Percentiles rank a stretch among this genome's conserved stretches.
Conservation (phyloP, 2,329 filamentous ascomycete genomes). For the Penicillium sp. region DNA sequence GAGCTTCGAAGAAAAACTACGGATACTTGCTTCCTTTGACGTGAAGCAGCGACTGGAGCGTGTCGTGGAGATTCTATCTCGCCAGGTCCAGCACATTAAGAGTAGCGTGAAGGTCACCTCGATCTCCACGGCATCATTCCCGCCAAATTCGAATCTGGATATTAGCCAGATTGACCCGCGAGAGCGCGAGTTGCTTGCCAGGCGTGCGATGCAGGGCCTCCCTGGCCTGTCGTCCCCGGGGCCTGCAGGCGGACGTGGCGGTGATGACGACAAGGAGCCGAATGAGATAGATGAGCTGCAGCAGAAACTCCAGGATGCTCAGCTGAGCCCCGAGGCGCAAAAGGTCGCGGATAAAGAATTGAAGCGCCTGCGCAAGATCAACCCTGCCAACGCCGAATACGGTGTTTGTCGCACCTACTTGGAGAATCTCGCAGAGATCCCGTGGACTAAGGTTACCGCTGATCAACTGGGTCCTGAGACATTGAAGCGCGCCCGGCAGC, state of each 20-base stretch:
- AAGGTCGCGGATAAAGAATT: constrained; percentile 90
- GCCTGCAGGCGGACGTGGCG: constrained; percentile 43
- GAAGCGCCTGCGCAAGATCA: constrained; percentile 87
- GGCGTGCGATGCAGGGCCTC: constrained; percentile 43
- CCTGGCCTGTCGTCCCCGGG: constrained; percentile 40
- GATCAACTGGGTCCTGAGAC: constrained; percentile 81
- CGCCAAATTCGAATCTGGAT: constrained; percentile 56
- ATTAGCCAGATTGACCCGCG: constrained; percentile 49
- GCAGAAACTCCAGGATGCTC: constrained; percentile 76
- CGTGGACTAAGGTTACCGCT: constrained; percentile 79
- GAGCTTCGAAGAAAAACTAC: constrained; percentile 84
- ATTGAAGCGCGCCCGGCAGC: constrained; percentile 71
- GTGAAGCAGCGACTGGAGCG: constrained; percentile 72
- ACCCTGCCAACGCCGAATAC: constrained; percentile 91
- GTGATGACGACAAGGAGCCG: constrained; percentile 66
- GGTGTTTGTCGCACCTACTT: constrained; percentile 90
- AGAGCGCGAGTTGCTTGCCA: constrained; percentile 43
- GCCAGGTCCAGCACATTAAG: constrained; percentile 78
- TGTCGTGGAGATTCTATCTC: constrained; percentile 76
- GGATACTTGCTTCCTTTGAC: constrained; percentile 75
- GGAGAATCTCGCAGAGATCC: constrained; percentile 89
- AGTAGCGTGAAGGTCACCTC: constrained; percentile 81
- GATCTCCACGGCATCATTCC: constrained; percentile 62
- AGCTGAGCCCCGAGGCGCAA: constrained; percentile 74
- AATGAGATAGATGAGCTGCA: constrained; percentile 90